Percentiles rank a stretch among this genome's conserved stretches.
Evolutionary conservation across 2,329 filamentous ascomycete genomes (phyloP).

Genomic region (Claviceps purpurea): DNA sequence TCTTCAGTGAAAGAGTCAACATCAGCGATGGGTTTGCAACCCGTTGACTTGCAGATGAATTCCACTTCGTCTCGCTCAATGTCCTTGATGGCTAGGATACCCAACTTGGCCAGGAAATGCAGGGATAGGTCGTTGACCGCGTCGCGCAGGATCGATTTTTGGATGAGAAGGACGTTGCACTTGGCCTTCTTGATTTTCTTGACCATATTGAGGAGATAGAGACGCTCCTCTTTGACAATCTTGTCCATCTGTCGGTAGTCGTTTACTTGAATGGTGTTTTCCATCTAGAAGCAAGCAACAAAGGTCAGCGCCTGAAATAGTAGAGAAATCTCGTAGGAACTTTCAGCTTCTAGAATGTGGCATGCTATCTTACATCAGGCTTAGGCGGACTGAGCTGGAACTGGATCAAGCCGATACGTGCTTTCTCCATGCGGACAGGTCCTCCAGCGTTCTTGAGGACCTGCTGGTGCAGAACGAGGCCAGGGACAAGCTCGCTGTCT

Average conservation of each 20-base stretch:
- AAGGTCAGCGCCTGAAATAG: not conserved
- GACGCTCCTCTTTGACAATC: constrained; percentile 97
- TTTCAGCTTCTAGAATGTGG: not conserved
- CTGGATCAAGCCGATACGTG: constrained; percentile 89
- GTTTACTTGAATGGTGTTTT: constrained; percentile 98
- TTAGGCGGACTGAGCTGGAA: constrained; percentile 98
- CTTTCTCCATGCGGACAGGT: constrained; percentile 90
- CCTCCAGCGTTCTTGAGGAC: constrained; percentile 91
- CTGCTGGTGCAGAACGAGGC: constrained; percentile 79
- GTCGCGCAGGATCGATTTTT: constrained; percentile 95
- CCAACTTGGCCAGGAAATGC: constrained; percentile 94
- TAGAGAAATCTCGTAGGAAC: not conserved
- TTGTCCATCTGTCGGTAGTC: constrained; percentile 99
- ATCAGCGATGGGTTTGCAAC: constrained; percentile 97
- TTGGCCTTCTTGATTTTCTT: constrained; percentile 99
- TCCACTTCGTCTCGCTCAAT: constrained; percentile 98
- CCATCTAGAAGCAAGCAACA: constrained; percentile 50
- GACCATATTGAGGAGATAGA: constrained; percentile 95
- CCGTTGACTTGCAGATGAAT: constrained; percentile 97
- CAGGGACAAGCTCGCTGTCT: constrained; percentile 94
- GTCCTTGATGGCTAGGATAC: constrained; percentile 91
- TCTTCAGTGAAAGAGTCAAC: constrained; percentile 98
- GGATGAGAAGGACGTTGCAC: constrained; percentile 95
- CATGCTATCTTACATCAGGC: constrained; percentile 58
- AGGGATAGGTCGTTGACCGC: constrained; percentile 95